A percentile compares a stretch with the other conserved stretches of the same genome.
Conservation (phyloP, 108 stramenopile genomes). For the Nitzschia palea region DNA sequence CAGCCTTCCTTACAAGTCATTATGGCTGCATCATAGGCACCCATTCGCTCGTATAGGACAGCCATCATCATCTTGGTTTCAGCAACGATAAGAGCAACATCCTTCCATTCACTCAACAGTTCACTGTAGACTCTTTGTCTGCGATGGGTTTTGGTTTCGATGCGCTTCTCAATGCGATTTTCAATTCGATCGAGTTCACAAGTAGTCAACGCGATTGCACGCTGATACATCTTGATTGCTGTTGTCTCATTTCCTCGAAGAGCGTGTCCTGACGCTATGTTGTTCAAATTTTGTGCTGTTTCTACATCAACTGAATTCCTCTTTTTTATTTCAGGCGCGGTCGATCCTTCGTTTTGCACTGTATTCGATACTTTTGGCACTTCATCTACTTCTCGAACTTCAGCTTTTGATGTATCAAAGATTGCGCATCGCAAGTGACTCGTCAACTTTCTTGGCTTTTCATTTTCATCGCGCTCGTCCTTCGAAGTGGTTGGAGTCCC, state of each 20-base stretch:
- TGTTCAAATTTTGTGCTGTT: slow-evolving; percentile 9
- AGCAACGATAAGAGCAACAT: slow-evolving; percentile 23
- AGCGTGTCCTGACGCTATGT: slow-evolving; percentile 7
- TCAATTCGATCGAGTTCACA: slow-evolving; percentile 14
- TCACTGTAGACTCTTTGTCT: slow-evolving; percentile 8
- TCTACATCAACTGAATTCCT: background rate
- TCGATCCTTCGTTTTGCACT: no score
- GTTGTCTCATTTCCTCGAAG: slow-evolving; percentile 34
- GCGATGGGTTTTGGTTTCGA: background rate
- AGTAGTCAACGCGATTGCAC: slow-evolving; percentile 13
- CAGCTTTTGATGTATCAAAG: no score
- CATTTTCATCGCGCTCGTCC: no score
- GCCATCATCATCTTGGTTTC: slow-evolving; percentile 37
- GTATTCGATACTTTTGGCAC: no score
- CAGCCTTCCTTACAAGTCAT: slow-evolving; percentile 22
- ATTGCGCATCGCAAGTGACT: no score
- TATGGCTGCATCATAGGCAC: slow-evolving; percentile 28
- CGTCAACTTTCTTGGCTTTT: no score
- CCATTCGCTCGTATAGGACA: slow-evolving; percentile 33
- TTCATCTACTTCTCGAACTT: no score
- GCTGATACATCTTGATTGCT: slow-evolving; percentile 30
- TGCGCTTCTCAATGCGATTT: slow-evolving; percentile 14
- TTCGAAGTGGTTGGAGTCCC: no score
- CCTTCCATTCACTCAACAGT: slow-evolving; percentile 31
- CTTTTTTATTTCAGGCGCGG: no score